Conservation (phyloP, 2,329 filamentous ascomycete species). For the Nigrospora oryzae region DNA sequence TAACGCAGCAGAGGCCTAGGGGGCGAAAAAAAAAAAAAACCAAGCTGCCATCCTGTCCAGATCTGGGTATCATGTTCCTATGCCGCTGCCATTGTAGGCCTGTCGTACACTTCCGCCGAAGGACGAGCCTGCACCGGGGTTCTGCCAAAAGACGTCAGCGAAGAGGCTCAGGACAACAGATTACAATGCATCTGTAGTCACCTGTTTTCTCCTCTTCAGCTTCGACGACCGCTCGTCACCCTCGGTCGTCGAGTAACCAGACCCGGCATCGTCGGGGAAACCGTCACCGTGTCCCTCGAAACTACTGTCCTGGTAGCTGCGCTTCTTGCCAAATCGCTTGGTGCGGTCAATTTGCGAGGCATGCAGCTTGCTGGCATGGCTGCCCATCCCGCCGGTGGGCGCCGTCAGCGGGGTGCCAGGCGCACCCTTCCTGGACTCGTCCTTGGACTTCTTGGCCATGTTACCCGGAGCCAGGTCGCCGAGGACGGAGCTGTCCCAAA, state of each 20-base stretch:
- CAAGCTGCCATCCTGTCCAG: constrained; percentile 7
- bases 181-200: constrained; percentile 26
- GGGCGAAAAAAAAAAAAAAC: constrained; percentile 10
- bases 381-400: constrained; percentile 17
- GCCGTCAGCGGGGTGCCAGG: constrained; percentile 41
- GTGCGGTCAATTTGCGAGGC: constrained; percentile 45
- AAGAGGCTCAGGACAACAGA: constrained; percentile 16
- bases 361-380: constrained; percentile 16
- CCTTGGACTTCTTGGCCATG: constrained; percentile 27
- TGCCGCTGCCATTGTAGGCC: constrained; percentile 48
- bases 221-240: constrained; percentile 49
- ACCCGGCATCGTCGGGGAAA: constrained; percentile 55
- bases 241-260: constrained; percentile 64
- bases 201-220: constrained; percentile 60
- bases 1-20: background rate
- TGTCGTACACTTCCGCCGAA: constrained; percentile 36
- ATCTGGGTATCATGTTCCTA: constrained; percentile 44
- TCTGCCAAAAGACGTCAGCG: constrained; percentile 36
- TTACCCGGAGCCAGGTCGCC: constrained; percentile 42
- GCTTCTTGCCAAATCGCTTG: constrained; percentile 62
- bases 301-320: constrained; percentile 66
- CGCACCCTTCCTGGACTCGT: constrained; percentile 24
- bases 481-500: constrained; percentile 51
- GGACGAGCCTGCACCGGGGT: constrained; percentile 32
- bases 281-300: constrained; percentile 70